Percentiles rank a stretch among this genome's conserved stretches.
phyloP scores from a whole-genome alignment of 164 flowering plant species.

The Litsea cubeba region DNA sequence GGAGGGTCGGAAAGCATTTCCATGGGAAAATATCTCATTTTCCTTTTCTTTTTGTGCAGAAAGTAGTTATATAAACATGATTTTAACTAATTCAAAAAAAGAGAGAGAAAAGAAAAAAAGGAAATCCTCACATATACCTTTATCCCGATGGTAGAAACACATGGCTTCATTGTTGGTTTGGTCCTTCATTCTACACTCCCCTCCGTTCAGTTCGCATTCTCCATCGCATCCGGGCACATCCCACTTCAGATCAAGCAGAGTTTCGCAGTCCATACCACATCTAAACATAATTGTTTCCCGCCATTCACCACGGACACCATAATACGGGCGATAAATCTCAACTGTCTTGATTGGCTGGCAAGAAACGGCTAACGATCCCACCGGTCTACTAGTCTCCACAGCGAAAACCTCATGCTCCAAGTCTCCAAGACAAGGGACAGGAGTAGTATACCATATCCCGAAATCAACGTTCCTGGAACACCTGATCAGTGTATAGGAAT shows the following conservation, averaged over 20 bases:
- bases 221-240: not conserved
- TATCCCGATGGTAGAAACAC: not conserved
- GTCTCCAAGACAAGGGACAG: not conserved
- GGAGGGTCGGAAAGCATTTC: too few relatives aligned
- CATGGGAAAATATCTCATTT: too few relatives aligned
- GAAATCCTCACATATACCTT: not conserved
- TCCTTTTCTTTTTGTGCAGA: too few relatives aligned
- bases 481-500: not conserved
- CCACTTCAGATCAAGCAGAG: not conserved
- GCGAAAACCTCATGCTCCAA: not conserved
- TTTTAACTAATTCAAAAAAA: too few relatives aligned
- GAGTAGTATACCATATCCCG: too few relatives aligned
- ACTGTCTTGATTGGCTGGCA: not conserved
- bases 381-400: rapidly evolving
- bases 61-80: too few relatives aligned
- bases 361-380: not conserved
- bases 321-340: not conserved
- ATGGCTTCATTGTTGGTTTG: not conserved
- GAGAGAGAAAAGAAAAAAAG: too few relatives aligned
- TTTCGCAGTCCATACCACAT: not conserved
- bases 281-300: not conserved
- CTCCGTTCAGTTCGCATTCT: not conserved
- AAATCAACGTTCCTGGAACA: not conserved
- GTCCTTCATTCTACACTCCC: not conserved
- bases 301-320: not conserved